phyloP scores from a whole-genome alignment of 2,329 filamentous ascomycete species.

The Dendrostoma leiphaemia region DNA sequence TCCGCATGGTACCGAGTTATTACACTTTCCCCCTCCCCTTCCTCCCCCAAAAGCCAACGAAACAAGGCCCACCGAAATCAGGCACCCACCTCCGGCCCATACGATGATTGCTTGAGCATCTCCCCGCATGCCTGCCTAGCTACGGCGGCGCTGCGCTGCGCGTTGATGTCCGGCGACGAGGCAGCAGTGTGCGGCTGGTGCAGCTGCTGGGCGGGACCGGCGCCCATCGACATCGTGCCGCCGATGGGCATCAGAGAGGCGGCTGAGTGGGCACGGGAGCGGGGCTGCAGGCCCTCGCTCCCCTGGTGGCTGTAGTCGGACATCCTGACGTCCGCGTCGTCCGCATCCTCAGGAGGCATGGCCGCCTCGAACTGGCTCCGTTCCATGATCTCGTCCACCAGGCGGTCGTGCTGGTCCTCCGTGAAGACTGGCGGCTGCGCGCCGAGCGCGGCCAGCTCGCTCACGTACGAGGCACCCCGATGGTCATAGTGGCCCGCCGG shows the following conservation, averaged over 20 bases:
- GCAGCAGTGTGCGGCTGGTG: conserved; percentile 2
- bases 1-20: too few relatives aligned
- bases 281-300: conserved; percentile 1
- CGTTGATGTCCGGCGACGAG: conserved; percentile 19
- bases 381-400: conserved; percentile 21
- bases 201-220: not conserved
- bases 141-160: conserved; percentile 32
- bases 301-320: conserved; percentile 19
- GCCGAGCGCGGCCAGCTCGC: conserved; percentile 9
- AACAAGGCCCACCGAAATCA: not conserved
- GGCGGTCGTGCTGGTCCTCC: conserved; percentile 16
- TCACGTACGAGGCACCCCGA: conserved; percentile 1
- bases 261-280: conserved; percentile 22
- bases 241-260: conserved; percentile 19
- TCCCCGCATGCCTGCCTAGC: conserved; percentile 37
- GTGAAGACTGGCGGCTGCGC: conserved; percentile 14
- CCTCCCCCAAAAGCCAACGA: not conserved
- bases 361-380: conserved; percentile 5
- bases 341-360: conserved; percentile 1
- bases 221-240: conserved; percentile 18
- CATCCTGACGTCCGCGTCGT: conserved; percentile 16
- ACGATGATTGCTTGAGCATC: conserved; percentile 26
- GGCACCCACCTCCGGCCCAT: not conserved
- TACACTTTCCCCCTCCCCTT: too few relatives aligned
- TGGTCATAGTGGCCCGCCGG: not conserved